Conservation (phyloP, 345 rosid species). For the Noccaea bulbosa region DNA sequence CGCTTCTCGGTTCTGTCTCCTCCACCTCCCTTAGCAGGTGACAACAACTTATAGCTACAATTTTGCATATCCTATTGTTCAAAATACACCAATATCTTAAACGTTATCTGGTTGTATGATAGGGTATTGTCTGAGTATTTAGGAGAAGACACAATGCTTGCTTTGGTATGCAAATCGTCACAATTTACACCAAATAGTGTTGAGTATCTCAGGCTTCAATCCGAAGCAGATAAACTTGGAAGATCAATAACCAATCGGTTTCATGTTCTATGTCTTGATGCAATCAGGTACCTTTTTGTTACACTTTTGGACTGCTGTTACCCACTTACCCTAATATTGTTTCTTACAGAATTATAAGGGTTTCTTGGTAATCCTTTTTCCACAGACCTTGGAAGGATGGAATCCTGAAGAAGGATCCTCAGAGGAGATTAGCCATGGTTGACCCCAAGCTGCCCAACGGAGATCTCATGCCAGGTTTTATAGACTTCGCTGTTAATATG, state of each 20-base stretch:
- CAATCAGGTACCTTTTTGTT: conserved; percentile 46
- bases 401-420: conserved; percentile 44
- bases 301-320: not conserved
- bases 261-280: conserved; percentile 56
- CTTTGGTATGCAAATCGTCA: conserved; percentile 62
- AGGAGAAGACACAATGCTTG: conserved; percentile 73
- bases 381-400: conserved; percentile 46
- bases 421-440: conserved; percentile 53
- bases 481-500: conserved; percentile 75
- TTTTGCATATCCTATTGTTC: not conserved
- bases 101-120: not conserved
- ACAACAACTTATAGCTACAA: not conserved
- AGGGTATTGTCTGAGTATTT: conserved; percentile 66
- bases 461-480: conserved; percentile 51
- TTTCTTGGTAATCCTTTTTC: not conserved
- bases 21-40: conserved; percentile 62
- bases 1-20: conserved; percentile 60
- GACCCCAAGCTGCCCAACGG: conserved; percentile 51
- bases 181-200: conserved; percentile 41
- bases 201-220: conserved; percentile 49
- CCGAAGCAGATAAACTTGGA: conserved; percentile 51
- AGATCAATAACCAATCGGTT: conserved; percentile 52
- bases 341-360: not conserved
- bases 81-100: not conserved
- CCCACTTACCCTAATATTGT: not conserved